Percentiles rank a stretch among this genome's conserved stretches.
phyloP scores from a whole-genome alignment of 2,329 filamentous ascomycete species.

The Pseudogymnoascus sp. region DNA sequence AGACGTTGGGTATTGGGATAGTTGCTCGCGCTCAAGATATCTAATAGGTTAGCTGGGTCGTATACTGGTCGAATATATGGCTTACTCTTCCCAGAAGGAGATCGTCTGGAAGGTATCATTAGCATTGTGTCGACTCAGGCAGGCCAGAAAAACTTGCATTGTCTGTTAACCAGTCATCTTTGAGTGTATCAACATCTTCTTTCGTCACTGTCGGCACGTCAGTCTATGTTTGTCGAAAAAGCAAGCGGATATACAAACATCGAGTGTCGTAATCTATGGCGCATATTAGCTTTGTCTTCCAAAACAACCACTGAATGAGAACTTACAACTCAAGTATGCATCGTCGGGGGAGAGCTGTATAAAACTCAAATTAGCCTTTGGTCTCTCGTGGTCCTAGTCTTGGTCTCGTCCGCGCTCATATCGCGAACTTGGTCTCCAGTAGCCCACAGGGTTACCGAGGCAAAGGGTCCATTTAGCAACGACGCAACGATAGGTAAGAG shows the following conservation, averaged over 20 bases:
- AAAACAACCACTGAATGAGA: background rate
- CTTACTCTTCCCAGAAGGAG: slow-evolving; percentile 92
- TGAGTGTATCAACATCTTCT: slow-evolving; percentile 82
- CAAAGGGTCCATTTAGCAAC: background rate
- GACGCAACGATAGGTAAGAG: background rate
- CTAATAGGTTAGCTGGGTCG: slow-evolving; percentile 31
- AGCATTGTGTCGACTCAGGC: slow-evolving; percentile 6
- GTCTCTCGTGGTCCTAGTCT: background rate
- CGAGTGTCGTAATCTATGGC: slow-evolving; percentile 56
- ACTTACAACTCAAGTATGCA: slow-evolving; percentile 64
- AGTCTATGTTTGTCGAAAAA: slow-evolving; percentile 15
- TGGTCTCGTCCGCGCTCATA: background rate
- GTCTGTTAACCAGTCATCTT: slow-evolving; percentile 93
- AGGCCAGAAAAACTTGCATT: slow-evolving; percentile 54
- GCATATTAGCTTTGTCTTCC: background rate
- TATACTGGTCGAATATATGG: slow-evolving; percentile 10
- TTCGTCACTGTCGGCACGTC: slow-evolving; percentile 58
- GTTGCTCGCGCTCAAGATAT: slow-evolving; percentile 83
- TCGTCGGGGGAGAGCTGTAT: slow-evolving; percentile 52
- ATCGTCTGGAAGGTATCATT: slow-evolving; percentile 60
- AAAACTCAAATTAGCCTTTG: background rate
- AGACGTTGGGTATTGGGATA: slow-evolving; percentile 71
- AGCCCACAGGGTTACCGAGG: background rate
- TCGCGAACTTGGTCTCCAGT: background rate
- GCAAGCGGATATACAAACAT: slow-evolving; percentile 37